Percentiles rank a stretch among this genome's conserved stretches.
Conservation (phyloP, 371 early-diverging fungal genomes). For the Fennellomyces sp. region DNA sequence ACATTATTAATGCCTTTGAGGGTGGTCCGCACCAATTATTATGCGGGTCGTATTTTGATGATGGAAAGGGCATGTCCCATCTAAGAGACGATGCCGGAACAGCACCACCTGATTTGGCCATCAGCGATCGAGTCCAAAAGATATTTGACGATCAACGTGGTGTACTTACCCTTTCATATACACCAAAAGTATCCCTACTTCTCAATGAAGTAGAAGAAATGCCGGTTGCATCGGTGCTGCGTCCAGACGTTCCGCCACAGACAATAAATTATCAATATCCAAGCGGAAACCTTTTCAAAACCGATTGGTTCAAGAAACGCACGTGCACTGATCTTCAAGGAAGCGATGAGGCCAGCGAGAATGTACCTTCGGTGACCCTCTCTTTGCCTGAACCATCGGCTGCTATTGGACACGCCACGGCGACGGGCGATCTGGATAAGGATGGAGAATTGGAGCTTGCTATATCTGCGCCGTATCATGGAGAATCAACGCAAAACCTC, state of each 20-base stretch:
- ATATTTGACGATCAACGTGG: conserved; percentile 11
- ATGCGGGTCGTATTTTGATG: conserved; percentile 39
- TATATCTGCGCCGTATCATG: conserved; percentile 71
- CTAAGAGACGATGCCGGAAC: too few relatives aligned
- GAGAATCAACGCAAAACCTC: conserved; percentile 12
- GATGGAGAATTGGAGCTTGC: conserved; percentile 65
- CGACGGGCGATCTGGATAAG: conserved; percentile 72
- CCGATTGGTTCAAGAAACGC: not conserved
- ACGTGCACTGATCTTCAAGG: not conserved
- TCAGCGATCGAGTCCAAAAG: not conserved
- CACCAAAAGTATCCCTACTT: not conserved
- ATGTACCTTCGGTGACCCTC: conserved; percentile 24
- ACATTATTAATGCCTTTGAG: conserved; percentile 55
- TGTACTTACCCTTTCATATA: conserved; percentile 6
- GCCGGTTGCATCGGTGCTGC: too few relatives aligned
- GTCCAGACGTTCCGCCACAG: too few relatives aligned
- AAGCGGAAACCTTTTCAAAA: not conserved
- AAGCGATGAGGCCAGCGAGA: not conserved
- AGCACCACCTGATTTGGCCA: too few relatives aligned
- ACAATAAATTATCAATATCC: too few relatives aligned
- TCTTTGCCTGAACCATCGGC: conserved; percentile 56
- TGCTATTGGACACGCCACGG: conserved; percentile 67
- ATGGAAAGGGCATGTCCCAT: not conserved
- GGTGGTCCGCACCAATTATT: conserved; percentile 27
- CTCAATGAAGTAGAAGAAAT: not conserved